Conservation (phyloP, 75 land plant species). For the Azolla pinnata region DNA sequence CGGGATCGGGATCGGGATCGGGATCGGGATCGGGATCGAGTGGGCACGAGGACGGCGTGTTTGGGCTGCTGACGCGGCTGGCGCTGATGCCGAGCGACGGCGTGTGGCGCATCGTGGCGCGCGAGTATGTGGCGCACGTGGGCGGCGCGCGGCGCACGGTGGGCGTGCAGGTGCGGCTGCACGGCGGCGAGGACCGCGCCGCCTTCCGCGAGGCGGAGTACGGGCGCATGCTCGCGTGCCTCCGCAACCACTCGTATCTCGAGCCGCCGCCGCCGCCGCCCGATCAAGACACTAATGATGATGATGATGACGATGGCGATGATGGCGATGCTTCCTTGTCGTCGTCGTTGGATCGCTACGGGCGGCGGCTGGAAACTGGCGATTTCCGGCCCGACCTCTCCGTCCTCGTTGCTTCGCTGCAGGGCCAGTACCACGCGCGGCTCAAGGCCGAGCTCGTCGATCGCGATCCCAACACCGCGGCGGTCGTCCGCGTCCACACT, state of each 20-base stretch:
- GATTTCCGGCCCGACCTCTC: background rate
- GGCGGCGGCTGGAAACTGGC: background rate
- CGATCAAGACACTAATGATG: background rate
- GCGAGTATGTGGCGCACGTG: conserved; percentile 12
- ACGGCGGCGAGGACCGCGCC: background rate
- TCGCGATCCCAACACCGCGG: background rate
- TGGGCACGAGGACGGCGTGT: conserved; percentile 3
- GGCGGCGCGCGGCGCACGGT: conserved; percentile 1
- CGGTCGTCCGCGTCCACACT: conserved; percentile 6
- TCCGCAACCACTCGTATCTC: background rate
- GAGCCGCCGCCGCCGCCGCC: background rate
- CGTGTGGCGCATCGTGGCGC: conserved; percentile 11
- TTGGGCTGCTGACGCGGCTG: conserved; percentile 7
- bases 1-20: too few relatives aligned
- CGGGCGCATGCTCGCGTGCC: too few relatives aligned
- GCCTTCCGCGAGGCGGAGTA: too few relatives aligned
- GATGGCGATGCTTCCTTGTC: too few relatives aligned
- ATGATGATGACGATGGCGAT: too few relatives aligned
- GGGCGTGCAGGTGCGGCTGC: conserved; percentile 16
- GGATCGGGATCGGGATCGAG: too few relatives aligned
- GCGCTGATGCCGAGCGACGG: conserved; percentile 17
- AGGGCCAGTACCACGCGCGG: conserved; percentile 8
- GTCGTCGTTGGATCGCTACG: too few relatives aligned
- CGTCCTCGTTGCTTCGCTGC: conserved; percentile 10
- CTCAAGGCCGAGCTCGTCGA: background rate